These are phyloP conservation scores for Sugiyamaella pinicola DNA, from an alignment of 1,139 yeast genomes.

Conservation along the genomic window DNA sequence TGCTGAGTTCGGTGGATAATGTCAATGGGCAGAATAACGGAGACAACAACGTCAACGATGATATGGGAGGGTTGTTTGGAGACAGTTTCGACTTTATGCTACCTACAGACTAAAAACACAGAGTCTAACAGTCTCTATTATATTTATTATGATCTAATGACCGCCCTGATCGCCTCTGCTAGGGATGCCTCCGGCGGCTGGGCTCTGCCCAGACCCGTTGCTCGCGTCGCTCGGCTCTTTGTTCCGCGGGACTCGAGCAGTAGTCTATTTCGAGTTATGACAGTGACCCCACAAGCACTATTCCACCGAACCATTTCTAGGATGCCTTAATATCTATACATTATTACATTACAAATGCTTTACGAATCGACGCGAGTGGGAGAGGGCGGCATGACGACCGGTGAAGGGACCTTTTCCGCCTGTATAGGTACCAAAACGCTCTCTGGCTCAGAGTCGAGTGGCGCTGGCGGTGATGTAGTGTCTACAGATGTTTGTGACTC, in stretches of 20 bases:
- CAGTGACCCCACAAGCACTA: too few relatives aligned
- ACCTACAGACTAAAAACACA: constrained; percentile 16
- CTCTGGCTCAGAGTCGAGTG: neutral
- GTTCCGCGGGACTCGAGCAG: too few relatives aligned
- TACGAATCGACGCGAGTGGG: constrained; percentile 5
- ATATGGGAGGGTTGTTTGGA: constrained; percentile 34
- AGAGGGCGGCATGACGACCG: neutral
- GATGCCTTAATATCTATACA: neutral
- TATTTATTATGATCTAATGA: constrained; percentile 16
- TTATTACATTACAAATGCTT: neutral
- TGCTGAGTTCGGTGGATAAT: constrained; percentile 16
- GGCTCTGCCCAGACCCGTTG: constrained; percentile 3
- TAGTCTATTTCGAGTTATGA: too few relatives aligned
- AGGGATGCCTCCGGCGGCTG: neutral
- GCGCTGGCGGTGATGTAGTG: constrained; percentile 1
- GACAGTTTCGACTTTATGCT: constrained; percentile 35
- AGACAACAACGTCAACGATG: constrained; percentile 19
- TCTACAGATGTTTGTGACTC: neutral
- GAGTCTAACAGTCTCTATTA: neutral
- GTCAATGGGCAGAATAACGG: constrained; percentile 13
- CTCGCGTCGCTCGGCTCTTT: too few relatives aligned
- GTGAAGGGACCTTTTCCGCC: neutral
- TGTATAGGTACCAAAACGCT: neutral
- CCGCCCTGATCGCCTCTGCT: neutral
- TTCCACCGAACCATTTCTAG: too few relatives aligned